Conservation (phyloP, 2,329 filamentous ascomycete genomes). For the Aspergillus chevalieri region DNA sequence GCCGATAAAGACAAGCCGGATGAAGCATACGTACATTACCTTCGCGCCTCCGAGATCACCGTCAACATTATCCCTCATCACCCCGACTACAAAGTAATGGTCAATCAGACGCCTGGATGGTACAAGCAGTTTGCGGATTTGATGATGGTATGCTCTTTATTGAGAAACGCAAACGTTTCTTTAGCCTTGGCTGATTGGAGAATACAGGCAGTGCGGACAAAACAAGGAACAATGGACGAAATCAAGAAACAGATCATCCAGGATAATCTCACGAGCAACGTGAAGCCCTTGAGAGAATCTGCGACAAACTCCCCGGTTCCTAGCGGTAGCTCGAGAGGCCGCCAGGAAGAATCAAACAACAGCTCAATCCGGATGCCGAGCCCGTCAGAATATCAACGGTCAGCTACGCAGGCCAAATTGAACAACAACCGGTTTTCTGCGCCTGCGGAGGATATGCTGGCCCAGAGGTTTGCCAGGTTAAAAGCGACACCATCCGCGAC, state of each 20-base stretch:
- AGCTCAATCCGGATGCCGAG: constrained; percentile 34
- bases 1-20: constrained; percentile 49
- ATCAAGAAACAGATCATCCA: constrained; percentile 38
- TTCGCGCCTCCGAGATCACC: constrained; percentile 73
- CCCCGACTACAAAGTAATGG: constrained; percentile 63
- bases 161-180: no score
- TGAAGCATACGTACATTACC: constrained; percentile 73
- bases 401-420: constrained; percentile 14
- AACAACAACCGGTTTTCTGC: constrained; percentile 17
- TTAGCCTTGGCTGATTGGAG: constrained; percentile 5
- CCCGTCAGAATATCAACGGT: constrained; percentile 32
- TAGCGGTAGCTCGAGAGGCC: constrained; percentile 12
- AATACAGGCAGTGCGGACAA: constrained; percentile 31
- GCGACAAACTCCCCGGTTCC: constrained; percentile 6
- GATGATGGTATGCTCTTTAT: constrained; percentile 36
- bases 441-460: constrained; percentile 30
- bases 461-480: constrained; percentile 38
- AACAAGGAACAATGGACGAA: constrained; percentile 37
- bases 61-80: constrained; percentile 71
- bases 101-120: constrained; percentile 47
- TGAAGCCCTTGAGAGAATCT: constrained; percentile 18
- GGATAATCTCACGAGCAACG: constrained; percentile 27
- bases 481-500: constrained; percentile 21
- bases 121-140: constrained; percentile 46
- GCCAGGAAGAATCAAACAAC: constrained; percentile 16